Conservation (phyloP, 306 rosid species). For the Citrullus mucosospermus region DNA sequence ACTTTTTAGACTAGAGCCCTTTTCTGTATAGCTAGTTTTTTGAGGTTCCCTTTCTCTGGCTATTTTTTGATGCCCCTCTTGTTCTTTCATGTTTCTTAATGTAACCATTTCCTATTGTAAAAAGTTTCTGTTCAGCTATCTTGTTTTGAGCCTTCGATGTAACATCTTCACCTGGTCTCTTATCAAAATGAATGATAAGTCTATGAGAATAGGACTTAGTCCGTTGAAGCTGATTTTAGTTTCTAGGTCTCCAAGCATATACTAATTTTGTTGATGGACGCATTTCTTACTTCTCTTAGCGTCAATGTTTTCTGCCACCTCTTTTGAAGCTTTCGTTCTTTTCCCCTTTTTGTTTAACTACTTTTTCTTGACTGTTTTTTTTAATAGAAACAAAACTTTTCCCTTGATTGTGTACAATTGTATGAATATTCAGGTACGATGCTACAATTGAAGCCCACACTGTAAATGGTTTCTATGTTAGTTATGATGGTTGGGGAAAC, state of each 20-base stretch:
- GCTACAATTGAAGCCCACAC: conserved; percentile 70
- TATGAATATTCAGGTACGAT: conserved; percentile 65
- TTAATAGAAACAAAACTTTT: background rate
- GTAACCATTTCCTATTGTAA: background rate
- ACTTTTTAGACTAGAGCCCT: background rate
- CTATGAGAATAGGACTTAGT: background rate
- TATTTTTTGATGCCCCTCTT: background rate
- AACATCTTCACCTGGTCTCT: background rate
- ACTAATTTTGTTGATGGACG: background rate
- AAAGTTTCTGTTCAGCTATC: background rate
- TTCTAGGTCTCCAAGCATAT: background rate
- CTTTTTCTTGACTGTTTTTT: conserved; percentile 4
- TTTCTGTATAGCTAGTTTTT: background rate
- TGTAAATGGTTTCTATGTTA: conserved; percentile 64
- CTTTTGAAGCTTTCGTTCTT: background rate
- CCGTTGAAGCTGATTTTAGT: background rate
- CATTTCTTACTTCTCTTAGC: background rate
- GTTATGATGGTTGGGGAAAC: conserved; percentile 83
- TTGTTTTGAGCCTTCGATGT: background rate
- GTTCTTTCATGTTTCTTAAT: background rate
- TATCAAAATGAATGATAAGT: background rate
- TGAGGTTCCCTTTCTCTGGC: background rate
- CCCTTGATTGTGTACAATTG: conserved; percentile 19
- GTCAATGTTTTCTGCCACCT: background rate
- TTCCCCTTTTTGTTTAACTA: conserved; percentile 9